Base-by-base conservation (phyloP, 108 stramenopile genomes). In the Craspedostauros australis region DNA sequence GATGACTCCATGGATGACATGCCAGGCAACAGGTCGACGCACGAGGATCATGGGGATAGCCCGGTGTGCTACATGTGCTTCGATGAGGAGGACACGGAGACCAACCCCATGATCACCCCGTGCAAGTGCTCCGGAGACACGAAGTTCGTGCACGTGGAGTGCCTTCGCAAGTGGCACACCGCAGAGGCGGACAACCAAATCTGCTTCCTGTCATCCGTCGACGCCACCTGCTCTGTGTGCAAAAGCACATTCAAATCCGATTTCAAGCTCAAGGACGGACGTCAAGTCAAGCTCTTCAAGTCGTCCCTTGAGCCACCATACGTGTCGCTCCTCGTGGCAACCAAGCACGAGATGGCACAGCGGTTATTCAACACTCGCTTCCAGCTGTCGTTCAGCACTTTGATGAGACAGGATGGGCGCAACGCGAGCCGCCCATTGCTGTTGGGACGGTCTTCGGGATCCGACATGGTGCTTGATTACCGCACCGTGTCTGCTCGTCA, bases 51-150 rank as follows among this genome's bases (percentile, higher is more conserved):
- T 16, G 80, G 75, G 18, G 93, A 93, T 46, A 77, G 45, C 29
- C 89, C 84, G 40, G 83, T 92, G 30, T 97, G 96, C 54, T 97
- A 97, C 87, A 95, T 95, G 93, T 97, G 96, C 63, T 97, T 95
- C 48, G 94, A 95, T 49, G 93, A 94, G 41, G 89, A 93, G 52
- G 86, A 95, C 60, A 74, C 84, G 7, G 69, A 76, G 20, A 65
- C 66, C 40, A 94, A 88, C 52, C 87, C 87, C 26, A 60, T 93
- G 58, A 89, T 93, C 25, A 81, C 87, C 19, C 91, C 91, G 5
- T 93, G 91, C 72, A 86, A 86, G 60, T 93, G 91, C 53, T 77
- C 54, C 30, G 91, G 91, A 22, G 87, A 88, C 61, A 88, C 87
- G n/a, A 72, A 73, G 32, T 87, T 83, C 66, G 87, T 93, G 31